These are phyloP conservation scores for Solanum chaucha DNA, from an alignment of 257 asterid species.

Conservation along the genomic window DNA sequence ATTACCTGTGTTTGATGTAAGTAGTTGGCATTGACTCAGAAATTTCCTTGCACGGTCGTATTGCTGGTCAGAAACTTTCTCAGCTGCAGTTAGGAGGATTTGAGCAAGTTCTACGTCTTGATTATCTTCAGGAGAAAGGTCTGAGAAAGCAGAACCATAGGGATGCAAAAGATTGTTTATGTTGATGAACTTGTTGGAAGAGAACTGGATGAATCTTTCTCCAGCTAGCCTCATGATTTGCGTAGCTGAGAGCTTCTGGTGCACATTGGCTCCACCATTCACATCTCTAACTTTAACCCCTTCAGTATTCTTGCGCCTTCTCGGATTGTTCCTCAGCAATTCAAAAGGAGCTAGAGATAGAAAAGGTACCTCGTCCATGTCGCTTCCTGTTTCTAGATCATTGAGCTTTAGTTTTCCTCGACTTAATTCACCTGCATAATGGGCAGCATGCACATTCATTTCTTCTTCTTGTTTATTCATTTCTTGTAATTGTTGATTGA, in stretches of 20 bases:
- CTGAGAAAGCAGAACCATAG: constrained; percentile 4
- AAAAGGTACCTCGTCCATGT: neutral
- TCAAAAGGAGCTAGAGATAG: neutral
- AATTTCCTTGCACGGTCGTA: constrained; percentile 10
- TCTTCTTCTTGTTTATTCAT: neutral
- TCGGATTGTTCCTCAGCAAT: neutral
- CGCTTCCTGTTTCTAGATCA: neutral
- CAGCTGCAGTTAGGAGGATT: constrained; percentile 14
- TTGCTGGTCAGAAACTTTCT: constrained; percentile 7
- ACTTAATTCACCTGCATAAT: neutral
- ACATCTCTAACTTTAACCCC: neutral
- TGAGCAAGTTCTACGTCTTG: constrained; percentile 14
- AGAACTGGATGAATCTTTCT: constrained; percentile 12
- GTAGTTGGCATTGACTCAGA: constrained; percentile 10
- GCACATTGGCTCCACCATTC: neutral
- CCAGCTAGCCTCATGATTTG: constrained; percentile 8
- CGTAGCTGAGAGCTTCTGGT: constrained; percentile 2
- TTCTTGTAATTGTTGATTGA: neutral
- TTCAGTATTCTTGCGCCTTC: neutral
- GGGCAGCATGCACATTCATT: neutral
- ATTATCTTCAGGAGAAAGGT: constrained; percentile 1
- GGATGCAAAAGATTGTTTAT: neutral
- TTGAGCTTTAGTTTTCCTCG: neutral
- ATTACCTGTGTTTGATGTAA: constrained; percentile 17
- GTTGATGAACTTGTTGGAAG: constrained; percentile 1